Percentiles rank a stretch among this genome's conserved stretches.
Evolutionary conservation across 202 grass and related monocot species (phyloP).

Genomic region (Saccharum hybrid): DNA sequence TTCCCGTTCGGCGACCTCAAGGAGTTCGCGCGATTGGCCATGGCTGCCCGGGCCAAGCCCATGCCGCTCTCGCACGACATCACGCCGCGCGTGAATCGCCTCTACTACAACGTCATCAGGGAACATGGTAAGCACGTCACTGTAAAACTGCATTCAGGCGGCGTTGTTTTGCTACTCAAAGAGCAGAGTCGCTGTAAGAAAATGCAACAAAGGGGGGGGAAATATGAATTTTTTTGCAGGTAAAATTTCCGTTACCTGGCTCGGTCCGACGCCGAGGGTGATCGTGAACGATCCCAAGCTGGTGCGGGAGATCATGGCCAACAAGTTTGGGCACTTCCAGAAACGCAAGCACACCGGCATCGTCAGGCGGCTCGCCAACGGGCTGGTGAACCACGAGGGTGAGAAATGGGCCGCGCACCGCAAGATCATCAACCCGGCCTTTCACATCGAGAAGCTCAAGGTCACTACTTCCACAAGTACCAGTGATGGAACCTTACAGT

Average conservation of each 20-base stretch:
- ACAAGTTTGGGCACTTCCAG: slow-evolving; percentile 57
- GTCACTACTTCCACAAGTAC: background rate
- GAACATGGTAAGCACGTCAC: slow-evolving; percentile 47
- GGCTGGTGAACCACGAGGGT: slow-evolving; percentile 51
- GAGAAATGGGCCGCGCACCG: slow-evolving; percentile 74
- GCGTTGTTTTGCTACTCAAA: background rate
- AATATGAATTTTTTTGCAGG: slow-evolving; percentile 36
- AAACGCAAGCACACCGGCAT: slow-evolving; percentile 30
- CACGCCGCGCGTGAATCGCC: slow-evolving; percentile 33
- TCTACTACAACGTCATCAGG: slow-evolving; percentile 35
- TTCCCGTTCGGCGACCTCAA: slow-evolving; percentile 55
- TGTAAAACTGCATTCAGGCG: background rate
- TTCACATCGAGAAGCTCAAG: slow-evolving; percentile 79
- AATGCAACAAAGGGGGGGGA: background rate
- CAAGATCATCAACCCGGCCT: slow-evolving; percentile 74
- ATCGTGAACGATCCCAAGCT: slow-evolving; percentile 45
- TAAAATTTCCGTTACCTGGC: slow-evolving; percentile 53
- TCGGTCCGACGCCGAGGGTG: slow-evolving; percentile 47
- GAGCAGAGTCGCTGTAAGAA: background rate
- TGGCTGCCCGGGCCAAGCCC: slow-evolving; percentile 46
- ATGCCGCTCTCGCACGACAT: slow-evolving; percentile 70
- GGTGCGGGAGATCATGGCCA: slow-evolving; percentile 49
- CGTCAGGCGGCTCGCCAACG: slow-evolving; percentile 25
- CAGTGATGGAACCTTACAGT: background rate
- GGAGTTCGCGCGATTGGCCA: slow-evolving; percentile 41